phyloP scores from a whole-genome alignment of 257 asterid species.

The Primulina eburnea region DNA sequence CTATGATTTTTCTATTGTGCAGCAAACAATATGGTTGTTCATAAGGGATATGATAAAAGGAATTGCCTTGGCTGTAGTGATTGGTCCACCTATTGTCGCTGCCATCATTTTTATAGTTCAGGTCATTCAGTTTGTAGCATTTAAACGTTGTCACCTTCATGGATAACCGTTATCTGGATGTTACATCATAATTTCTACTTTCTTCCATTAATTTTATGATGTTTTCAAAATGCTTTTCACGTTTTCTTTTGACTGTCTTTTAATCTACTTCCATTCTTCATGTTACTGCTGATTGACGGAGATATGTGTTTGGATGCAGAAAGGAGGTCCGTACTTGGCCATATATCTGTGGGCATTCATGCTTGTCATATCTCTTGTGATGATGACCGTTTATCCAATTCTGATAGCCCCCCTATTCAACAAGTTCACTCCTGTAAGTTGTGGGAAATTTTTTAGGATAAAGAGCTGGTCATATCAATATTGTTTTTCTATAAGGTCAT shows the following conservation, averaged over 20 bases:
- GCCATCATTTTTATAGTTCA: conserved; percentile 87
- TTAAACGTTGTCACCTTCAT: conserved; percentile 15
- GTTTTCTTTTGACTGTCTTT: not conserved
- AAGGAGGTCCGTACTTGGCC: conserved; percentile 99
- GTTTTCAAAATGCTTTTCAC: not conserved
- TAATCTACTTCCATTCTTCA: not conserved
- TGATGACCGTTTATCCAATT: conserved; percentile 94
- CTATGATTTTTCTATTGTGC: conserved; percentile 24
- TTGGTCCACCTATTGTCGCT: conserved; percentile 97
- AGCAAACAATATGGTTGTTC: conserved; percentile 92
- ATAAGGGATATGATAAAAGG: conserved; percentile 91
- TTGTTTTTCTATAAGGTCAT: conserved; percentile 1
- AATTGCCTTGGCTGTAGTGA: conserved; percentile 50
- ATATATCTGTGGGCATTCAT: conserved; percentile 92
- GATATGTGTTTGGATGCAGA: conserved; percentile 55
- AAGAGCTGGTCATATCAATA: not conserved
- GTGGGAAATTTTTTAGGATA: not conserved
- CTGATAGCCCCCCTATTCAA: conserved; percentile 97
- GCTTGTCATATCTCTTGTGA: conserved; percentile 75
- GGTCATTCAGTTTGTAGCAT: conserved; percentile 41
- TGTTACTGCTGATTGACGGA: conserved; percentile 15
- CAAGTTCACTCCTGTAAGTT: conserved; percentile 93
- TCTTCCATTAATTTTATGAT: conserved; percentile 4
- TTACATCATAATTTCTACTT: conserved; percentile 13
- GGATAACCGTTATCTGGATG: conserved; percentile 11